Conservation (phyloP, 371 early-diverging fungal species). For the Rhizopus sp. region DNA sequence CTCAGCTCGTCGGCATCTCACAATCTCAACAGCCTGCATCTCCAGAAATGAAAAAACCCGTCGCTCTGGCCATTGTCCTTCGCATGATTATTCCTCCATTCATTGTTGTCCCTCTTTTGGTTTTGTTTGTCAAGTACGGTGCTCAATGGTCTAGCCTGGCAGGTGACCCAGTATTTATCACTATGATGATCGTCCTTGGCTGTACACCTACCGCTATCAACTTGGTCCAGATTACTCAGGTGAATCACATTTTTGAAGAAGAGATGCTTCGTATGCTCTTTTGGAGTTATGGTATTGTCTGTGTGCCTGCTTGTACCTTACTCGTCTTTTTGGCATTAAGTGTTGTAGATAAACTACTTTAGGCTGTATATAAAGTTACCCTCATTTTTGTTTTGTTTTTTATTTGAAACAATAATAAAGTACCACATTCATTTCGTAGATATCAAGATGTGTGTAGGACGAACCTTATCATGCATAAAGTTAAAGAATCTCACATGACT, state of each 20-base stretch:
- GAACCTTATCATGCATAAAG: no score
- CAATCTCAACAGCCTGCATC: constrained; percentile 18
- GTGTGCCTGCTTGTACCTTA: constrained; percentile 48
- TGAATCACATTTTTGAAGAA: constrained; percentile 54
- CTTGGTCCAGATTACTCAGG: constrained; percentile 56
- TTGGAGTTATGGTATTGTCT: constrained; percentile 63
- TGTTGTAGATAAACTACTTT: constrained; percentile 34
- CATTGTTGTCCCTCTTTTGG: constrained; percentile 46
- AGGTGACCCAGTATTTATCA: constrained; percentile 52
- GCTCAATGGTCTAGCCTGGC: constrained; percentile 32
- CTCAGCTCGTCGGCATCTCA: constrained; percentile 58
- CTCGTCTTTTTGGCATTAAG: constrained; percentile 40
- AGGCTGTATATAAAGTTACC: constrained; percentile 1
- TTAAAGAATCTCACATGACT: no score
- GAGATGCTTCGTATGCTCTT: constrained; percentile 59
- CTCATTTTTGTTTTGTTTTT: no score
- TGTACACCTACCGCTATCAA: constrained; percentile 64
- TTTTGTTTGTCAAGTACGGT: constrained; percentile 37
- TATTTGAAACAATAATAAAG: no score
- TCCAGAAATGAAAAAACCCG: constrained; percentile 28
- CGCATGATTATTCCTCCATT: constrained; percentile 50
- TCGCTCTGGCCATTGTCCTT: constrained; percentile 33
- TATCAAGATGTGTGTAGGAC: no score
- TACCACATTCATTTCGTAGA: no score
- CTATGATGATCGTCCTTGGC: constrained; percentile 52